phyloP scores from a whole-genome alignment of 148 eudicot species.

The Persicaria maculosa region DNA sequence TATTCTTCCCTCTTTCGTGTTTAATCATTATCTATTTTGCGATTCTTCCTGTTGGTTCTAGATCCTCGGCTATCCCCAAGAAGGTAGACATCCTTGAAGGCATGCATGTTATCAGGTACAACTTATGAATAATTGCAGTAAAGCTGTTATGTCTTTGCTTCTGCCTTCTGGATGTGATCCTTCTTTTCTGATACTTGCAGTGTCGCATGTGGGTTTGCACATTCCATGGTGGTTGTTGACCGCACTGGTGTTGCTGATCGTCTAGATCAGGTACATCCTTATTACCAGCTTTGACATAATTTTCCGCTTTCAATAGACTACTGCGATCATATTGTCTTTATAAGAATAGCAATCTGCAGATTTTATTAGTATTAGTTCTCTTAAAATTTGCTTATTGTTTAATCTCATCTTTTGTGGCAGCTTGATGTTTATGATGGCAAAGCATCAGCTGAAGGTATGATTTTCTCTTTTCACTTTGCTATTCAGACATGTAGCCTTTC shows the following conservation, averaged over 20 bases:
- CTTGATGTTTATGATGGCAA: conserved; percentile 91
- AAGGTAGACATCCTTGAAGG: conserved; percentile 66
- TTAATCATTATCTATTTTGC: neutral
- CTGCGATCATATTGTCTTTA: neutral
- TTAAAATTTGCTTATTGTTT: neutral
- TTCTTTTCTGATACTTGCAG: conserved; percentile 20
- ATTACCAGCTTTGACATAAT: neutral
- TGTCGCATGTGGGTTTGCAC: conserved; percentile 90
- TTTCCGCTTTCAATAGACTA: neutral
- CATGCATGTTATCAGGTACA: conserved; percentile 71
- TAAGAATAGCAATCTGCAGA: neutral
- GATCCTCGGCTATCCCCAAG: conserved; percentile 62
- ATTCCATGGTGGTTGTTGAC: conserved; percentile 87
- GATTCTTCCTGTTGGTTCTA: conserved; percentile 15
- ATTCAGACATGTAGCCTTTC: neutral
- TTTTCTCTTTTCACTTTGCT: neutral
- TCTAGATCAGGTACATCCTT: conserved; percentile 67
- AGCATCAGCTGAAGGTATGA: conserved; percentile 59
- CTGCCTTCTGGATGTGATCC: neutral
- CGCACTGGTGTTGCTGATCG: conserved; percentile 51
- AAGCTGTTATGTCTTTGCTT: neutral
- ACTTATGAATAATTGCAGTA: neutral
- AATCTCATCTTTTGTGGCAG: conserved; percentile 34
- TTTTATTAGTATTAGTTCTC: neutral
- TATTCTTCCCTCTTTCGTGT: neutral